Evolutionary conservation across 495 filamentous ascomycete genomes (phyloP).

Genomic region (Oidiodendron maius): DNA sequence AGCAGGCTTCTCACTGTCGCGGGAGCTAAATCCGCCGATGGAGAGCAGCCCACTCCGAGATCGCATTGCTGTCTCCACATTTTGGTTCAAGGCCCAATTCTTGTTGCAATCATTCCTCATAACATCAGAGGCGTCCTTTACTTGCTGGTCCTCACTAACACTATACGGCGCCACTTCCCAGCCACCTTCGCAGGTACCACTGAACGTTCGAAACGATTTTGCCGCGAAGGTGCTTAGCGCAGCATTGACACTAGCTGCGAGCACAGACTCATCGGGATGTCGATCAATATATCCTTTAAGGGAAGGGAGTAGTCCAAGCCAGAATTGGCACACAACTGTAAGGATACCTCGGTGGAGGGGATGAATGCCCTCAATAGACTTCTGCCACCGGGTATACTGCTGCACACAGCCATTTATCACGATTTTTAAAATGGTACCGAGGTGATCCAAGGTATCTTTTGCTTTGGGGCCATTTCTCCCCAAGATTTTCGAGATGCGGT

Average conservation of each 20-base stretch:
- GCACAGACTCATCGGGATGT: neutral
- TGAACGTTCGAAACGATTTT: neutral
- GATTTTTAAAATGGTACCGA: slow-evolving; percentile 14
- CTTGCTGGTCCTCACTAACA: neutral
- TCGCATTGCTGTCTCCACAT: neutral
- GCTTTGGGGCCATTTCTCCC: neutral
- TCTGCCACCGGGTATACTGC: neutral
- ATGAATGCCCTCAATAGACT: neutral
- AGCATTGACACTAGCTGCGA: neutral
- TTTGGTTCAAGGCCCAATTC: neutral
- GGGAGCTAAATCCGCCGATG: neutral
- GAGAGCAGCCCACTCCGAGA: neutral
- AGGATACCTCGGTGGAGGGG: slow-evolving; percentile 4
- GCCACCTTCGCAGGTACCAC: neutral
- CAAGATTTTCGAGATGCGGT: neutral
- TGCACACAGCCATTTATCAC: slow-evolving; percentile 7
- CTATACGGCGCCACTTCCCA: neutral
- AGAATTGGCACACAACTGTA: slow-evolving; percentile 8
- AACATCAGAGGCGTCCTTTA: neutral
- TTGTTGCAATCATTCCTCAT: neutral
- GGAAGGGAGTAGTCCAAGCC: slow-evolving; percentile 4
- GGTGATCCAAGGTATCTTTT: neutral
- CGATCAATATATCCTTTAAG: slow-evolving; percentile 2
- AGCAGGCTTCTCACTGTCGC: neutral
- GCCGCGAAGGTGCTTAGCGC: slow-evolving; percentile 1